Conservation (phyloP, 2,329 filamentous ascomycete genomes). For the Aspergillus ibericus region DNA sequence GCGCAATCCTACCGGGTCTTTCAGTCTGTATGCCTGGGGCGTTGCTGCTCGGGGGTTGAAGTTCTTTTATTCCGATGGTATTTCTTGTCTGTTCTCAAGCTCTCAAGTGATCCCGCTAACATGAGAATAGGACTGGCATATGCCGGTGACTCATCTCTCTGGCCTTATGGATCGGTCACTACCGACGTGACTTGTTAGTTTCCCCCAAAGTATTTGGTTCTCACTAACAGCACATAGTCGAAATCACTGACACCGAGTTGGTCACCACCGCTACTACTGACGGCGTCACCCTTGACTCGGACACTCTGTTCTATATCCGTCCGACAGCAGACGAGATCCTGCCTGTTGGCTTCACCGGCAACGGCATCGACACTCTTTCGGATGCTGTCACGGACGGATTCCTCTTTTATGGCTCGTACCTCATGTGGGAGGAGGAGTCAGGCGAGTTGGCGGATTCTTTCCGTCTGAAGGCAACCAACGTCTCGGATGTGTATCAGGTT, state of each 20-base stretch:
- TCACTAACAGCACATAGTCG: neutral
- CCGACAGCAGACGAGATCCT: slow-evolving; percentile 1
- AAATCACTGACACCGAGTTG: neutral
- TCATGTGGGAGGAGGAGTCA: slow-evolving; percentile 1
- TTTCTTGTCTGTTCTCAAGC: too few species aligned
- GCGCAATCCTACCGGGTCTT: neutral
- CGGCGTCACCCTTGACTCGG: neutral
- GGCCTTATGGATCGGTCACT: slow-evolving; percentile 5
- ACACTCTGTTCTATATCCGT: slow-evolving; percentile 5
- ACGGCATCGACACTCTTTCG: neutral
- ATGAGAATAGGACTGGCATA: neutral
- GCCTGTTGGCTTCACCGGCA: slow-evolving; percentile 1
- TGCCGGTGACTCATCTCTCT: slow-evolving; percentile 2
- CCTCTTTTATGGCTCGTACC: slow-evolving; percentile 1
- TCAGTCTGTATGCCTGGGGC: slow-evolving; percentile 5
- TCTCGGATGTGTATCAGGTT: slow-evolving; percentile 1
- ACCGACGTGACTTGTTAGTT: slow-evolving; percentile 2
- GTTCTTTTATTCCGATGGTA: slow-evolving; percentile 8
- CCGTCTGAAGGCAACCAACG: slow-evolving; percentile 4
- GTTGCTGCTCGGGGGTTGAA: neutral
- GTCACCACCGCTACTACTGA: neutral
- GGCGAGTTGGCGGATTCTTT: neutral
- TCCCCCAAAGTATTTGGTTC: neutral
- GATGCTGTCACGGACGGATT: neutral
- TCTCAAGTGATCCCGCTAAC: neutral